Conservation (phyloP, 768 basidiomycete species). For the Mycena galopus region DNA sequence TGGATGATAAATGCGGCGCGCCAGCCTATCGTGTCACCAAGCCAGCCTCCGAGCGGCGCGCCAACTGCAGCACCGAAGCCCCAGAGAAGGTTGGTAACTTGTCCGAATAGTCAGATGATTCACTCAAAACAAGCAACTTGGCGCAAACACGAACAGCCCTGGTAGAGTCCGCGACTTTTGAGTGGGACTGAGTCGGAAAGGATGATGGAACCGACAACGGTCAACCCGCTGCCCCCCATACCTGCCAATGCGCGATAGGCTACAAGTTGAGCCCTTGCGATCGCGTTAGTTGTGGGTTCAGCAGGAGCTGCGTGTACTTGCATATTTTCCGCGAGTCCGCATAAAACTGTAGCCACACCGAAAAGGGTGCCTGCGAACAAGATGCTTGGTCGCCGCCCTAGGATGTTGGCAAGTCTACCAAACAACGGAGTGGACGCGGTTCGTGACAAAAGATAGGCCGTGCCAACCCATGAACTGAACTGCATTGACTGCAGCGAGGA, state of each 20-base stretch:
- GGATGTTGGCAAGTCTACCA: conserved; percentile 69
- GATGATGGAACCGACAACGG: conserved; percentile 66
- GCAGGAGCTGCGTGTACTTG: conserved; percentile 15
- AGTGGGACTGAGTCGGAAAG: conserved; percentile 76
- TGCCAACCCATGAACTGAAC: conserved; percentile 74
- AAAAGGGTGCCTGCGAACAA: conserved; percentile 71
- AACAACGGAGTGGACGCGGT: conserved; percentile 78
- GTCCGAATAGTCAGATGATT: background rate
- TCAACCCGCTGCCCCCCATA: conserved; percentile 72
- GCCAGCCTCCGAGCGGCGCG: conserved; percentile 67
- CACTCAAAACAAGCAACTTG: conserved; percentile 39
- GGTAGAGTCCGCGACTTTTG: conserved; percentile 75
- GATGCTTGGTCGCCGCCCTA: conserved; percentile 71
- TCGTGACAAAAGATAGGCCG: conserved; percentile 72
- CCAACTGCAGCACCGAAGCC: conserved; percentile 72
- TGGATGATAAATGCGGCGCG: conserved; percentile 72
- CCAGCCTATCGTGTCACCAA: conserved; percentile 75
- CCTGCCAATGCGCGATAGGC: conserved; percentile 73
- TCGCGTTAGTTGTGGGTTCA: background rate
- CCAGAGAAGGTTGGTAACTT: conserved; percentile 54
- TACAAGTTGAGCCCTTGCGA: conserved; percentile 52
- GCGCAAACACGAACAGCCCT: conserved; percentile 53
- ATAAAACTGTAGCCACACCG: conserved; percentile 72
- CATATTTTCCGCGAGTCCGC: conserved; percentile 77
- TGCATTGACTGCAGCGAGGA: conserved; percentile 68